These are phyloP conservation scores for Pseudogymnoascus sp. DNA, from an alignment of 2,329 filamentous ascomycete species.

Conservation along the genomic window DNA sequence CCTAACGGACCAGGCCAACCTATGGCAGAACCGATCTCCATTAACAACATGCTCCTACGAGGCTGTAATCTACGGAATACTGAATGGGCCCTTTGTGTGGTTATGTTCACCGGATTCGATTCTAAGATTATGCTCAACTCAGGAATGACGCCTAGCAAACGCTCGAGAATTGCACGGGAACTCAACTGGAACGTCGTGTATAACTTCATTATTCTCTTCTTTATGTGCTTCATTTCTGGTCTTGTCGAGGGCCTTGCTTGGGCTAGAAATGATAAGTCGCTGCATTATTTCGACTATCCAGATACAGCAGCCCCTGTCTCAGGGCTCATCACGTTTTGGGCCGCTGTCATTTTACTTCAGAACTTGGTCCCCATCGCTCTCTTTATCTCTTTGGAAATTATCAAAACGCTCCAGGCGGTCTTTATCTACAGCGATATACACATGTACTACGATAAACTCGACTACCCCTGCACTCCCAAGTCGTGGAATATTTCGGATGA, in stretches of 20 bases:
- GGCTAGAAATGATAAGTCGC: slow-evolving; percentile 64
- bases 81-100: slow-evolving; percentile 88
- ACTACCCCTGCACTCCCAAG: slow-evolving; percentile 93
- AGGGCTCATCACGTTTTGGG: slow-evolving; percentile 96
- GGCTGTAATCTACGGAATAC: slow-evolving; percentile 93
- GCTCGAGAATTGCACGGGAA: slow-evolving; percentile 81
- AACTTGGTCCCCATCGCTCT: slow-evolving; percentile 98
- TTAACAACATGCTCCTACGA: slow-evolving; percentile 90
- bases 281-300: slow-evolving; percentile 76
- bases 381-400: slow-evolving; percentile 94
- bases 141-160: slow-evolving; percentile 89
- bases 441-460: slow-evolving; percentile 95
- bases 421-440: slow-evolving; percentile 95
- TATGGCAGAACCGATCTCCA: slow-evolving; percentile 87
- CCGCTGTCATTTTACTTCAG: slow-evolving; percentile 88
- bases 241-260: slow-evolving; percentile 81
- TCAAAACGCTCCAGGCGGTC: slow-evolving; percentile 83
- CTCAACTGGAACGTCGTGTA: slow-evolving; percentile 96
- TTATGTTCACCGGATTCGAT: slow-evolving; percentile 89
- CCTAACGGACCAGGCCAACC: slow-evolving; percentile 55
- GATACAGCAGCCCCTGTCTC: slow-evolving; percentile 34
- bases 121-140: slow-evolving; percentile 99
- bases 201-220: slow-evolving; percentile 84
- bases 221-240: slow-evolving; percentile 81
- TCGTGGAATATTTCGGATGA: slow-evolving; percentile 99